Evolutionary conservation across 805 yeast species (phyloP).

Genomic region (Lipomyces orientalis): DNA sequence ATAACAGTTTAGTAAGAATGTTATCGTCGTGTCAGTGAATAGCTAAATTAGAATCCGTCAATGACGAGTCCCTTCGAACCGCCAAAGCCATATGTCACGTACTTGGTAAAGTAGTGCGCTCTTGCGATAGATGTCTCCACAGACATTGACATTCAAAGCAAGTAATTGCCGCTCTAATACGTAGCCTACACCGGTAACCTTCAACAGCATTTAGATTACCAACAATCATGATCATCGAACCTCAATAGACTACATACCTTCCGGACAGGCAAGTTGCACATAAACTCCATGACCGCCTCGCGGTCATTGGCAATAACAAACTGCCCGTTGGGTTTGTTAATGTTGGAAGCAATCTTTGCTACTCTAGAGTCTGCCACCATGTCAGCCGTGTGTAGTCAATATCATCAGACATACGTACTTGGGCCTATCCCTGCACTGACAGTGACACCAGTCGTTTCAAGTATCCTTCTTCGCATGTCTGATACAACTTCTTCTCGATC

Average conservation of each 20-base stretch:
- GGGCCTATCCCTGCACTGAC: conserved; percentile 80
- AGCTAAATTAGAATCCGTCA: conserved; percentile 10
- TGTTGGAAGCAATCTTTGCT: conserved; percentile 41
- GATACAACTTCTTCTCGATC: conserved; percentile 42
- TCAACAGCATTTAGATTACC: not conserved
- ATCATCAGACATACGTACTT: conserved; percentile 49
- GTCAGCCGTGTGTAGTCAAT: not conserved
- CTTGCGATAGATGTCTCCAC: conserved; percentile 36
- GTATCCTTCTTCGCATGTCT: conserved; percentile 53
- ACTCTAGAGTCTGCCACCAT: conserved; percentile 32
- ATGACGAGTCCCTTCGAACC: not conserved
- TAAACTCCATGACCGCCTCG: conserved; percentile 36
- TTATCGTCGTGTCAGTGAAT: conserved; percentile 24
- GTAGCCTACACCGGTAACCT: conserved; percentile 40
- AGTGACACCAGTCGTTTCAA: conserved; percentile 58
- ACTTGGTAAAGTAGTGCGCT: conserved; percentile 20
- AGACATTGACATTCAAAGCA: conserved; percentile 34
- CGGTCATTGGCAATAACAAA: conserved; percentile 25
- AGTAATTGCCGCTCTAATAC: conserved; percentile 41
- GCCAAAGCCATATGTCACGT: not conserved
- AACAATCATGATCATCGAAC: too few relatives aligned
- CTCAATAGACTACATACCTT: conserved; percentile 22
- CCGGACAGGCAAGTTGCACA: conserved; percentile 35
- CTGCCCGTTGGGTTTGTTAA: conserved; percentile 42
- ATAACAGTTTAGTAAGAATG: conserved; percentile 35